These are phyloP conservation scores for Volvariella volvacea DNA, from an alignment of 1,284 basidiomycete species.

Conservation along the genomic window DNA sequence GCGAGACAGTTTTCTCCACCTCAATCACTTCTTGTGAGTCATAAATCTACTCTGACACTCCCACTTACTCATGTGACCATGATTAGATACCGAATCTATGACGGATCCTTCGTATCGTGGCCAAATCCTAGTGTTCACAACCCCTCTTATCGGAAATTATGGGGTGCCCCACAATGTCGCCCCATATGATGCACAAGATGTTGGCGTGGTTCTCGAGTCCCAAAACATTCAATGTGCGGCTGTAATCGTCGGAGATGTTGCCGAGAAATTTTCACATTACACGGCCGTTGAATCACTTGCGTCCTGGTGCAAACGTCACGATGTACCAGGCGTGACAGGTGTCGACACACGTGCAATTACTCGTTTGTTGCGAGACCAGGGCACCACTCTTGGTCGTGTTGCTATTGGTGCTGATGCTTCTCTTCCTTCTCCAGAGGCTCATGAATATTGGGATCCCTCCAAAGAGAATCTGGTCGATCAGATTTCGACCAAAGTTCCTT, in stretches of 20 bases:
- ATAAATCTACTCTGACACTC: slow-evolving; percentile 1
- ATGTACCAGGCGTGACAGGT: slow-evolving; percentile 91
- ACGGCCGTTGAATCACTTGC: slow-evolving; percentile 89
- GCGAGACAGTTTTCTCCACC: slow-evolving; percentile 98
- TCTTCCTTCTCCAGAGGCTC: slow-evolving; percentile 47
- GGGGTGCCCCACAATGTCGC: slow-evolving; percentile 86
- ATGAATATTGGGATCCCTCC: slow-evolving; percentile 91
- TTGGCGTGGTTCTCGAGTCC: slow-evolving; percentile 90
- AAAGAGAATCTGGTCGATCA: slow-evolving; percentile 90
- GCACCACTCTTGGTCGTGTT: slow-evolving; percentile 91
- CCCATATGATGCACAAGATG: slow-evolving; percentile 72
- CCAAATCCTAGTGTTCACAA: slow-evolving; percentile 97
- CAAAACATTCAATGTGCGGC: slow-evolving; percentile 87
- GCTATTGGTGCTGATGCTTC: slow-evolving; percentile 77
- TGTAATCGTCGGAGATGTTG: slow-evolving; percentile 91
- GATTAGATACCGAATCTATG: slow-evolving; percentile 96
- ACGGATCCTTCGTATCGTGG: slow-evolving; percentile 98
- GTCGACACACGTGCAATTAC: slow-evolving; percentile 98
- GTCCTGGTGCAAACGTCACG: slow-evolving; percentile 89
- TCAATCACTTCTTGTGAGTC: slow-evolving; percentile 92
- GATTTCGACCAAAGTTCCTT: slow-evolving; percentile 83
- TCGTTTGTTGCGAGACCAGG: slow-evolving; percentile 89
- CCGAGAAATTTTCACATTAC: slow-evolving; percentile 94
- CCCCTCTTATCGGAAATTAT: slow-evolving; percentile 98
- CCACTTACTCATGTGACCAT: slow-evolving; percentile 10